phyloP scores from a whole-genome alignment of 371 early-diverging fungal genomes.

The Mortierella sp. region DNA sequence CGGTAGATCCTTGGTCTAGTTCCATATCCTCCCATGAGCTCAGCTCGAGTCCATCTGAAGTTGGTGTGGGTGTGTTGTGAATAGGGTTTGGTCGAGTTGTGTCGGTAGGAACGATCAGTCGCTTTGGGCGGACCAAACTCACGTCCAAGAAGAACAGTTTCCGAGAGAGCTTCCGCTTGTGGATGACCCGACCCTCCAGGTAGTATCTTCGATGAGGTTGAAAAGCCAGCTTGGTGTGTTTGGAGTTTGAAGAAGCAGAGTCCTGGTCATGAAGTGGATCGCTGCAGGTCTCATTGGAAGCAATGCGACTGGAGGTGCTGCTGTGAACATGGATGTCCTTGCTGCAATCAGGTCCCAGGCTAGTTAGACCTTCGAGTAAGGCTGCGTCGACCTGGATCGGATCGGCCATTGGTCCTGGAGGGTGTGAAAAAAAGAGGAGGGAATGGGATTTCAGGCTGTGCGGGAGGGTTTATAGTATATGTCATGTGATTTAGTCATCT shows the following conservation, averaged over 20 bases:
- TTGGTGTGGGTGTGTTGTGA: neutral
- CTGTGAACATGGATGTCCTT: constrained; percentile 9
- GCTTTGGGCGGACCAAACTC: constrained; percentile 52
- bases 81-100: neutral
- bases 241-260: no score
- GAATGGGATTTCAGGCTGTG: neutral
- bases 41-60: constrained; percentile 25
- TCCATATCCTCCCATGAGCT: constrained; percentile 36
- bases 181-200: constrained; percentile 59
- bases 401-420: constrained; percentile 32
- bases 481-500: constrained; percentile 3
- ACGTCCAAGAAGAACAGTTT: constrained; percentile 64
- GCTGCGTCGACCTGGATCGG: constrained; percentile 21
- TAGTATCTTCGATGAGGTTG: constrained; percentile 31
- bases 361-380: constrained; percentile 16
- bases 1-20: neutral
- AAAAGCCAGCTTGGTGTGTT: constrained; percentile 17
- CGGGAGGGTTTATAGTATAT: no score
- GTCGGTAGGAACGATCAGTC: neutral
- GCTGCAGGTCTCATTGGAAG: neutral
- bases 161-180: constrained; percentile 58
- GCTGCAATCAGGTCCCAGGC: constrained; percentile 4
- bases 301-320: neutral
- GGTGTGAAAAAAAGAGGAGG: neutral
- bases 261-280: neutral